Base-by-base conservation (phyloP, 345 rosid species). In the Turritis glabra region DNA sequence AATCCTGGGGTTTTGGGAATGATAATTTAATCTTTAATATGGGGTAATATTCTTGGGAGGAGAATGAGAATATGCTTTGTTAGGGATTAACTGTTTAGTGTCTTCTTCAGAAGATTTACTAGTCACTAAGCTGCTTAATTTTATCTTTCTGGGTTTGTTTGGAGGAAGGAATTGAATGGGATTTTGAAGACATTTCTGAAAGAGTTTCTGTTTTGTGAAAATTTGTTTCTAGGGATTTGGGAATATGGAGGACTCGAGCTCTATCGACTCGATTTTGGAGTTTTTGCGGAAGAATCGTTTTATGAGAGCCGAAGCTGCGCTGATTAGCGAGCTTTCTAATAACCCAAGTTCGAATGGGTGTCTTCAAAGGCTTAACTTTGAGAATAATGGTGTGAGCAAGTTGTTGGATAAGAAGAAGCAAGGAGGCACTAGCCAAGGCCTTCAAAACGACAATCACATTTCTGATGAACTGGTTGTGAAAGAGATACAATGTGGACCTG, bases 221-320 rank as follows among this genome's bases (percentile, higher is more conserved):
- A 40, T 50, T 47, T 65, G 73, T 71, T 30, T 79, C 61, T 68
- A 58, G 69, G 67, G 62, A 12, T 59, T 71, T 76, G 59, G 41
- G 59, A 73, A 18, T 41, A 91, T 94, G 98, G 88, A 83, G 51
- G 92, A 89, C 37, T 25, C 82, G 7, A 64, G 83, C 75, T 84
- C 89, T 4, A 77, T 88, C 50, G 95, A 94, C 37, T 84, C 80
- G 67, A 90, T 94, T 79, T 77, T 94, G 72, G 90, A 88, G 15
- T 94, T 88, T 81, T 67, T 94, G 76, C 76, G 83, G 84, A 87
- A 71, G 68, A 91, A 91, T 82, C 85, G 61, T 33, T 89, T 94
- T 73, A 81, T 85, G 1, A 83, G 90, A 84, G 97, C 98, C 41
- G 98, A 93, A 89, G 91, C 91, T 53, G 96, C 97, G 50, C 79